Conservation (phyloP, 139 green algal species). For the Chlamydomonas incerta region DNA sequence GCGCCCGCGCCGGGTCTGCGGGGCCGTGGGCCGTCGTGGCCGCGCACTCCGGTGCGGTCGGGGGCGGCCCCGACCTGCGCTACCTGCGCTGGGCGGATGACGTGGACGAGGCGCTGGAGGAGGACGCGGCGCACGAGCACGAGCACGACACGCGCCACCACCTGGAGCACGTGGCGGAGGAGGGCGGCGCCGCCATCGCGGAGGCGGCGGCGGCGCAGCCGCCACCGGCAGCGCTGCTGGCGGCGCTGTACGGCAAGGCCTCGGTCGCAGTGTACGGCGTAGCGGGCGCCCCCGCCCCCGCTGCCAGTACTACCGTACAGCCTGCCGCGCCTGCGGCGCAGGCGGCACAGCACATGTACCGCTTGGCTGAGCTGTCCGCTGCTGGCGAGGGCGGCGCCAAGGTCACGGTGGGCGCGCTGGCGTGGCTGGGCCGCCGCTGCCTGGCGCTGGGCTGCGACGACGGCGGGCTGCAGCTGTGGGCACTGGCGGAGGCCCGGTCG, state of each 20-base stretch:
- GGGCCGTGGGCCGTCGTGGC: slow-evolving; percentile 1
- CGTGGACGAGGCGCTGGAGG: not conserved
- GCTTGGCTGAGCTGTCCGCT: not conserved
- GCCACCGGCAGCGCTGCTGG: not conserved
- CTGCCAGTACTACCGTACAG: too few species aligned
- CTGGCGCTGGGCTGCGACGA: slow-evolving; percentile 8
- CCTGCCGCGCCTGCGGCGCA: too few species aligned
- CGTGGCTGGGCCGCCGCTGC: not conserved
- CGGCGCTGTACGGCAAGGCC: slow-evolving; percentile 4
- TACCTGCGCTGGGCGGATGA: slow-evolving; percentile 11
- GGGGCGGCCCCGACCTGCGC: not conserved
- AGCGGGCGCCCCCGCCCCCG: too few species aligned
- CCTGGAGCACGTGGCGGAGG: not conserved
- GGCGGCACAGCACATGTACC: not conserved
- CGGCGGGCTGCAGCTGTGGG: slow-evolving; percentile 24
- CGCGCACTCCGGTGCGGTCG: not conserved
- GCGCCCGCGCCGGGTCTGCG: not conserved
- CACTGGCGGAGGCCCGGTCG: not conserved
- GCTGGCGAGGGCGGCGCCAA: too few species aligned
- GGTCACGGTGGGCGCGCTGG: too few species aligned
- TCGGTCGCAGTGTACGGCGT: slow-evolving; percentile 7
- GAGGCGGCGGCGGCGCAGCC: not conserved
- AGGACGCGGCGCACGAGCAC: too few species aligned
- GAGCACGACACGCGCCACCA: too few species aligned
- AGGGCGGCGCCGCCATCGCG: not conserved